These are phyloP conservation scores for Cryptosporidium muris DNA, from an alignment of 169 alveolate species.

Conservation along the genomic window DNA sequence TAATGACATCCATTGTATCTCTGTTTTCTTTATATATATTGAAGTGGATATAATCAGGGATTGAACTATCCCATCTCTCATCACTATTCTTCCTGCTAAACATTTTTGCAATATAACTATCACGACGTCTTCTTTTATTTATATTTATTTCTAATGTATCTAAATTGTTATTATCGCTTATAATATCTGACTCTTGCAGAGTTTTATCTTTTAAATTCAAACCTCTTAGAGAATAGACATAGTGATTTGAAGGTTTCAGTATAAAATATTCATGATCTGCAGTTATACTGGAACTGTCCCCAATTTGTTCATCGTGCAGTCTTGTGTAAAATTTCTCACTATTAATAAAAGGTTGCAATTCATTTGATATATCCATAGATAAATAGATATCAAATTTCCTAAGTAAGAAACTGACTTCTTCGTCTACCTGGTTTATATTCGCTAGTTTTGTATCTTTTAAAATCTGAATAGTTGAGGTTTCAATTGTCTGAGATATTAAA, in stretches of 20 bases:
- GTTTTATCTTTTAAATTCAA: background rate
- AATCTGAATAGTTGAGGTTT: background rate
- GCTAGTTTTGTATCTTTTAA: constrained; percentile 71
- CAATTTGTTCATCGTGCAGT: background rate
- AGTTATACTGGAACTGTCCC: background rate
- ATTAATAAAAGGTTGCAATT: constrained; percentile 8
- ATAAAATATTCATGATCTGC: constrained; percentile 15
- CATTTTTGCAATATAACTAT: background rate
- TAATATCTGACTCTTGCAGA: background rate
- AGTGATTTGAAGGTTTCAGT: constrained; percentile 41
- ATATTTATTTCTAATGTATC: background rate
- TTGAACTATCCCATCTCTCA: constrained; percentile 56
- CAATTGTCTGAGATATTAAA: constrained; percentile 72
- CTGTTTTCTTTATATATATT: constrained; percentile 86
- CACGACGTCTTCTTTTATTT: background rate
- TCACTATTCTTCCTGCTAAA: background rate
- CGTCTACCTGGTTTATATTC: background rate
- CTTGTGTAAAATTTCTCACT: background rate
- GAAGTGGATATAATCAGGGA: constrained; percentile 78
- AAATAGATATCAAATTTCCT: constrained; percentile 73
- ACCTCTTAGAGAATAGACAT: constrained; percentile 33
- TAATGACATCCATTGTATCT: constrained; percentile 90
- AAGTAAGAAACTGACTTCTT: constrained; percentile 5
- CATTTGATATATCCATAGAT: constrained; percentile 65
- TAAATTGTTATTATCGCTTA: background rate